Evolutionary conservation across 106 monocot genomes (phyloP).

Genomic region (Allium sativum): DNA sequence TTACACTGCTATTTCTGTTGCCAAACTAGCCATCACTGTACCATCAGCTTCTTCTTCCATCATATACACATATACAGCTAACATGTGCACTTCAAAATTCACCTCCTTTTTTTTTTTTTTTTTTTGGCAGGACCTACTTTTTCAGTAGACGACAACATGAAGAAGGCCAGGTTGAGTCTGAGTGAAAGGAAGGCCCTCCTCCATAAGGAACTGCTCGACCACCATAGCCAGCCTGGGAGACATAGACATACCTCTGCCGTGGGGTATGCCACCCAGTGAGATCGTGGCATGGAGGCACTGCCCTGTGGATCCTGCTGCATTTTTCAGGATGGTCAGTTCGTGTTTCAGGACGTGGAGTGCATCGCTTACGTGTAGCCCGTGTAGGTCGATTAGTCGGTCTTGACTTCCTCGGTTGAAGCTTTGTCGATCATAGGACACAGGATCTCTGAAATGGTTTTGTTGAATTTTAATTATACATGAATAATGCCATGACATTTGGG

Average conservation of each 20-base stretch:
- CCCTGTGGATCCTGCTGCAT: slow-evolving; percentile 35
- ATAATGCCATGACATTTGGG: neutral
- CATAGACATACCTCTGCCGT: slow-evolving; percentile 42
- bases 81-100: neutral
- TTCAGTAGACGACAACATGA: slow-evolving; percentile 59
- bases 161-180: slow-evolving; percentile 62
- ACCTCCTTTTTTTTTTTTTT: slow-evolving; percentile 6
- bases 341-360: slow-evolving; percentile 71
- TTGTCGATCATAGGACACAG: slow-evolving; percentile 15
- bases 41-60: neutral
- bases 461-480: neutral
- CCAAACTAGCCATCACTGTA: neutral
- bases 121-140: no score
- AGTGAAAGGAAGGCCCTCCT: slow-evolving; percentile 50
- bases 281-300: slow-evolving; percentile 52
- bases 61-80: slow-evolving; percentile 20
- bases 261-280: slow-evolving; percentile 52
- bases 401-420: slow-evolving; percentile 20
- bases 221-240: slow-evolving; percentile 55
- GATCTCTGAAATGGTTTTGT: neutral
- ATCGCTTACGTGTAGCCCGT: slow-evolving; percentile 66
- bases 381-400: slow-evolving; percentile 57
- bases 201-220: slow-evolving; percentile 61
- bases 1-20: slow-evolving; percentile 9
- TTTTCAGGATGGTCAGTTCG: slow-evolving; percentile 47